Percentiles rank a stretch among this genome's conserved stretches.
phyloP scores from a whole-genome alignment of 148 eudicot genomes.

The Rhododendron ovatum region DNA sequence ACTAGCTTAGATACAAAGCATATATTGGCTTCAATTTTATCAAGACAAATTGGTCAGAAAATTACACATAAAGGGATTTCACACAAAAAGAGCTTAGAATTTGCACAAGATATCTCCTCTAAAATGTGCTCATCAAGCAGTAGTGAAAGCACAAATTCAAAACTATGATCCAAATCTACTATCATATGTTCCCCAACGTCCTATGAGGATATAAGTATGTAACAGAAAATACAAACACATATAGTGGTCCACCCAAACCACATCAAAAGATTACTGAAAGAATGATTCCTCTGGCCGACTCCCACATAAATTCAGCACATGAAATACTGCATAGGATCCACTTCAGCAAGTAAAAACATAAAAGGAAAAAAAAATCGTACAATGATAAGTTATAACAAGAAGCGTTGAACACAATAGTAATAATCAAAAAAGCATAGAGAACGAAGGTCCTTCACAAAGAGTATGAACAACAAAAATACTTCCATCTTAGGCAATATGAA shows the following conservation, averaged over 20 bases:
- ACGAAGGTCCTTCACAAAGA: conserved; percentile 3
- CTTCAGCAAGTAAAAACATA: not conserved
- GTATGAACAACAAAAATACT: not conserved
- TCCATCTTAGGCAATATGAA: not conserved
- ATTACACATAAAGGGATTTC: not conserved
- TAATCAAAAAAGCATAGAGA: not conserved
- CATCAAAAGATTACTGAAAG: not conserved
- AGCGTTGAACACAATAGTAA: not conserved
- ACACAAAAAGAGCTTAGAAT: not conserved
- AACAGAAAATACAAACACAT: too few species aligned
- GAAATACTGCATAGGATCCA: not conserved
- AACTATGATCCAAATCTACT: not conserved
- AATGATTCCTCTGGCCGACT: not conserved
- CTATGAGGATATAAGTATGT: not conserved
- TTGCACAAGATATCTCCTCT: not conserved
- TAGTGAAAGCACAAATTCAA: not conserved
- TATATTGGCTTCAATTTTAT: not conserved
- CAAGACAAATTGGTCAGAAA: not conserved
- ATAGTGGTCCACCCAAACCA: not conserved
- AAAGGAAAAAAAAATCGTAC: not conserved
- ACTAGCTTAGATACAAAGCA: not conserved
- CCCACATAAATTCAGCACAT: not conserved
- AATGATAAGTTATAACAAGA: too few species aligned
- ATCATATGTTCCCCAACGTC: not conserved
- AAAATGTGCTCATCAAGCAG: not conserved